Conservation (phyloP, 192 early-diverging fungal genomes). For the Allomyces arbusculus region DNA sequence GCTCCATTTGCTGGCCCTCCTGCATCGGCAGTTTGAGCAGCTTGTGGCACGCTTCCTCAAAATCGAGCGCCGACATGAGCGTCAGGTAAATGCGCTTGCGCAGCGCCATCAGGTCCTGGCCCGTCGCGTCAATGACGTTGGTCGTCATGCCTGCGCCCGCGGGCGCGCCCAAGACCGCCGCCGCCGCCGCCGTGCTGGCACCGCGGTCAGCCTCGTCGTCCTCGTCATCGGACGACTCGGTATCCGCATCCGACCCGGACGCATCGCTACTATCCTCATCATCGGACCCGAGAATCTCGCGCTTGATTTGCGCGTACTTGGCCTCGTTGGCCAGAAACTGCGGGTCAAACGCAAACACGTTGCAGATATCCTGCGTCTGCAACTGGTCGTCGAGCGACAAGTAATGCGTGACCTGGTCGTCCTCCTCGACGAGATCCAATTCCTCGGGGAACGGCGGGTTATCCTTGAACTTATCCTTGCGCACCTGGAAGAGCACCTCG, state of each 20-base stretch:
- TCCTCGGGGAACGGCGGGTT: constrained; percentile 52
- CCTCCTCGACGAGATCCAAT: constrained; percentile 78
- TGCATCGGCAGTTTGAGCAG: constrained; percentile 67
- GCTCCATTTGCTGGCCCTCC: constrained; percentile 70
- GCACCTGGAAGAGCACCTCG: constrained; percentile 84
- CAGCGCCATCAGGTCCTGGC: constrained; percentile 65
- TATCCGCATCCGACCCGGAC: constrained; percentile 1
- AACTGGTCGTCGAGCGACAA: constrained; percentile 61
- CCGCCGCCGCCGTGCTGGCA: background rate
- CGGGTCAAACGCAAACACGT: constrained; percentile 66
- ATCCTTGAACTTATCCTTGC: constrained; percentile 84
- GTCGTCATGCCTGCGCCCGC: constrained; percentile 16
- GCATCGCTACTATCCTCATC: constrained; percentile 4
- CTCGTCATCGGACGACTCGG: constrained; percentile 11
- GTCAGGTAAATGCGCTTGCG: constrained; percentile 87
- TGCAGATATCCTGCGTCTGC: constrained; percentile 55
- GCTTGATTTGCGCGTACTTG: constrained; percentile 57
- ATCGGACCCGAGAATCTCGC: constrained; percentile 64
- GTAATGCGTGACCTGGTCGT: constrained; percentile 86
- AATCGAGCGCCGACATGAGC: constrained; percentile 85
- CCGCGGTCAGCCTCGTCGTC: constrained; percentile 27
- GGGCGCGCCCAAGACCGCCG: background rate
- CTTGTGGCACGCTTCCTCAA: constrained; percentile 92
- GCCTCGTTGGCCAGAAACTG: constrained; percentile 64
- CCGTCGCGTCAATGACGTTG: constrained; percentile 69